A percentile compares a stretch with the other conserved stretches of the same genome.
phyloP scores from a whole-genome alignment of 176 grass and related monocot genomes.

The Paspalum vaginatum region DNA sequence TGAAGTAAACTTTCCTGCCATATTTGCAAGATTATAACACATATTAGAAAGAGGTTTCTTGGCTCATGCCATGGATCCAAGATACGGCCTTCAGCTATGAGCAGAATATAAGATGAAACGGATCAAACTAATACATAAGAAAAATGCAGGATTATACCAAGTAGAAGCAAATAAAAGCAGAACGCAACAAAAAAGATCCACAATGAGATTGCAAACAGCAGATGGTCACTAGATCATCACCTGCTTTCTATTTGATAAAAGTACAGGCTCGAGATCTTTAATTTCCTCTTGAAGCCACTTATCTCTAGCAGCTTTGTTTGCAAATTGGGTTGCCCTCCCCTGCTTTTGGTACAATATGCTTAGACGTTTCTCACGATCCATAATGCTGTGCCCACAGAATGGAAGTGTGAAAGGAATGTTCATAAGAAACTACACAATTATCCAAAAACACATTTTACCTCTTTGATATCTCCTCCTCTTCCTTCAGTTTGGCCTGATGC shows the following conservation, averaged over 20 bases:
- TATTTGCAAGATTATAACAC: constrained; percentile 36
- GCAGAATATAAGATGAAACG: constrained; percentile 16
- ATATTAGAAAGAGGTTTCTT: constrained; percentile 19
- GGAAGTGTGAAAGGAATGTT: constrained; percentile 17
- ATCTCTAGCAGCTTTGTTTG: constrained; percentile 84
- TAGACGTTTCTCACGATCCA: constrained; percentile 93
- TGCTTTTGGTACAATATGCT: constrained; percentile 99
- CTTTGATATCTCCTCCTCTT: constrained; percentile 95
- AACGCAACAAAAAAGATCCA: constrained; percentile 22
- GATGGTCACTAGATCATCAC: constrained; percentile 46
- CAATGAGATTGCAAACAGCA: constrained; percentile 27
- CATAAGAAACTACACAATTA: constrained; percentile 14
- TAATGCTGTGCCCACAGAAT: constrained; percentile 70
- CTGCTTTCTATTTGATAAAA: constrained; percentile 89
- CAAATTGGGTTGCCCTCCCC: constrained; percentile 93
- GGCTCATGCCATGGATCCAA: background rate
- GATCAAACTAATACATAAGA: constrained; percentile 33
- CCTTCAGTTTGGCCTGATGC: constrained; percentile 75
- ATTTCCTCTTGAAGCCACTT: constrained; percentile 98
- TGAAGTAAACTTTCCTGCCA: constrained; percentile 81
- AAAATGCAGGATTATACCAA: background rate
- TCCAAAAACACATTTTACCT: constrained; percentile 50
- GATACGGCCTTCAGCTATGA: background rate
- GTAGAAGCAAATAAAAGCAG: background rate
- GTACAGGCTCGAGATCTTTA: constrained; percentile 87